A percentile compares a stretch with the other conserved stretches of the same genome.
Evolutionary conservation across 352 stramenopile species (phyloP).

Genomic region (Phytopythium helicoides): DNA sequence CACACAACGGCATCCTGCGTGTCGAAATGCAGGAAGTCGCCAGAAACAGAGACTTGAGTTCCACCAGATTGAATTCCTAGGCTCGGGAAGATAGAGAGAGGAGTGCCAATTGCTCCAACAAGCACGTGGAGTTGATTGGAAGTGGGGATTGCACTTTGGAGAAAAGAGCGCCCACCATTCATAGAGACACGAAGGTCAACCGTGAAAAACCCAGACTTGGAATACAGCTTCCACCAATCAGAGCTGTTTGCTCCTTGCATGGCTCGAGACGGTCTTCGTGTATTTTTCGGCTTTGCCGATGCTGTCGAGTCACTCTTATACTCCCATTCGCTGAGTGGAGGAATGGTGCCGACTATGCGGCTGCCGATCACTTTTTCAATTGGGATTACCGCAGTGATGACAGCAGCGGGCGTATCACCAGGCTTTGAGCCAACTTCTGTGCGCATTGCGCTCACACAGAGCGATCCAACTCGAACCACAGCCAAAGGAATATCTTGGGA

Average conservation of each 20-base stretch:
- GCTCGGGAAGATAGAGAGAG: slow-evolving; percentile 36
- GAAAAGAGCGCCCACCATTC: slow-evolving; percentile 34
- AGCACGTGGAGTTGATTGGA: slow-evolving; percentile 25
- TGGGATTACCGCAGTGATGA: slow-evolving; percentile 10
- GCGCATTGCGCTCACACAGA: slow-evolving; percentile 16
- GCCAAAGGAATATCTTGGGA: slow-evolving; percentile 21
- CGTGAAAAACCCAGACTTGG: slow-evolving; percentile 26
- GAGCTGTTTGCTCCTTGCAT: slow-evolving; percentile 7
- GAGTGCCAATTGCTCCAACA: slow-evolving; percentile 17
- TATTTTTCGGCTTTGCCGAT: slow-evolving; percentile 9
- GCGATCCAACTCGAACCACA: slow-evolving; percentile 5
- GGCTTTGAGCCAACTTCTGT: background rate
- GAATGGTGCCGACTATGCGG: slow-evolving; percentile 34
- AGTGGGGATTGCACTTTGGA: slow-evolving; percentile 16
- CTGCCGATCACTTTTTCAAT: slow-evolving; percentile 21
- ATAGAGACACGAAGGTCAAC: slow-evolving; percentile 41
- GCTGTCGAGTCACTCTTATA: slow-evolving; percentile 11
- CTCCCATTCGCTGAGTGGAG: slow-evolving; percentile 38
- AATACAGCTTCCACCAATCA: slow-evolving; percentile 36
- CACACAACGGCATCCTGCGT: slow-evolving; percentile 46
- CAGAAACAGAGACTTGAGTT: slow-evolving; percentile 45
- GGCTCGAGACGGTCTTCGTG: slow-evolving; percentile 8
- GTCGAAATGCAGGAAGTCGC: slow-evolving; percentile 59
- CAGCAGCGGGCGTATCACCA: slow-evolving; percentile 1
- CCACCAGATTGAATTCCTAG: slow-evolving; percentile 35